Evolutionary conservation across 805 yeast genomes (phyloP), one percentile per base, ranked within the genome.

Genomic region (Candida patagonica): DNA sequence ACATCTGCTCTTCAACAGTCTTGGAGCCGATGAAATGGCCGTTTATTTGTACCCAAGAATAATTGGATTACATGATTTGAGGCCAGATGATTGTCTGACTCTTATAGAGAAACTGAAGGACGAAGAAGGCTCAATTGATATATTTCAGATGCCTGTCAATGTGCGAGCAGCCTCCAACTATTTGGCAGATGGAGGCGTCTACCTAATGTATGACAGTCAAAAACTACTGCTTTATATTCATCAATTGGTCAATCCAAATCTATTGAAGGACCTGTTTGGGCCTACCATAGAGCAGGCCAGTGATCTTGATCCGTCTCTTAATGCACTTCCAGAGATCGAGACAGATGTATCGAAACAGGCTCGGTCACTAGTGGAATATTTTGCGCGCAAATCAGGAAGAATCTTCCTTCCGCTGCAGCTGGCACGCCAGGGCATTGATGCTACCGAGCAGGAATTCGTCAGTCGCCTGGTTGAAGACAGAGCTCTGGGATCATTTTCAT

Each of bases 41-140:
- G 72, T 71, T 43, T 77, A 75, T 45, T 66, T 92, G 27, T 92
- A 88, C 53, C 97, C 98, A 1, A 76, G 81, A 8, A 65, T 89
- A 41, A 67, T 82, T 24, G 83, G 82, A 29, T 58, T 89, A 20
- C 95, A 87, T 56, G 68, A 73, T 2, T 59, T 84, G 42, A 61
- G 61, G 2, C 80, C 73, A 7, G 63, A 62, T 1, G 94, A 84
- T 45, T 76, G 77, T 31, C n/a, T 38, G 13, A 63, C 65, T 5
- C 61, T 54, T 39, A 73, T 71, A 47, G 60, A 61, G 34, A 60
- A 65, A 29, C 15, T 4, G 39, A 30, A 15, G 71, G 55, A 31
- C 2, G 13, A 31, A 5, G 21, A 40, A 51, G 59, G 44, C 5
- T 4, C 23, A 16, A 15, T n/a, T 16, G 38, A 26, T 13, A 8